A percentile compares a stretch with the other conserved stretches of the same genome.
Conservation (phyloP, 1,284 basidiomycete species). For the Irpex lacteus region DNA sequence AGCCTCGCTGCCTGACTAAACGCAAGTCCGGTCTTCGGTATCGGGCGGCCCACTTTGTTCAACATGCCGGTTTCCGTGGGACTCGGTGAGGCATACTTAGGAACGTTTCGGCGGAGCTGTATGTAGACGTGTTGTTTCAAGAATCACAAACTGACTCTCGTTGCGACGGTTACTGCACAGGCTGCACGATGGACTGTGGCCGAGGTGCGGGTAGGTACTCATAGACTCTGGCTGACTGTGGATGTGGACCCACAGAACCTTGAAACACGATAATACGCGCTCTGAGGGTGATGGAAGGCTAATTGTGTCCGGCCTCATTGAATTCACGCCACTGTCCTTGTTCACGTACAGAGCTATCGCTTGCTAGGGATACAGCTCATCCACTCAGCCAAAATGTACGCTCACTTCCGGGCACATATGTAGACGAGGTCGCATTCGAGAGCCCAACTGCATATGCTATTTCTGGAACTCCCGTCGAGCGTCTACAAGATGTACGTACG, state of each 20-base stretch:
- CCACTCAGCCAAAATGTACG: no score
- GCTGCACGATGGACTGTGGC: not conserved
- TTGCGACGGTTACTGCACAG: not conserved
- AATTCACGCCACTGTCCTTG: no score
- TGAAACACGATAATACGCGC: not conserved
- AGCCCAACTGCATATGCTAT: not conserved
- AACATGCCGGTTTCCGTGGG: not conserved
- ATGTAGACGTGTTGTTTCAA: not conserved
- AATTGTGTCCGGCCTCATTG: no score
- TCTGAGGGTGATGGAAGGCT: no score
- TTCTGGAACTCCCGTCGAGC: not conserved
- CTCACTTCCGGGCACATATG: no score
- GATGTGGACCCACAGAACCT: not conserved
- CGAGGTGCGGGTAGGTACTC: not conserved
- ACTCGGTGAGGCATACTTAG: not conserved
- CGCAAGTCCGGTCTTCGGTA: not conserved
- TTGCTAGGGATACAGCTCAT: no score
- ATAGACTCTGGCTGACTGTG: no score
- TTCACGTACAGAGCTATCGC: no score
- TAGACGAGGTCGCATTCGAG: no score
- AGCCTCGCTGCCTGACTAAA: not conserved
- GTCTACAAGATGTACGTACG: not conserved
- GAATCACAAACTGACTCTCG: not conserved
- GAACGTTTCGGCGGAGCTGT: not conserved
- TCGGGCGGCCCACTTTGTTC: not conserved